phyloP scores from a whole-genome alignment of 78 protist species.

The Dictyostelium firmibasis region DNA sequence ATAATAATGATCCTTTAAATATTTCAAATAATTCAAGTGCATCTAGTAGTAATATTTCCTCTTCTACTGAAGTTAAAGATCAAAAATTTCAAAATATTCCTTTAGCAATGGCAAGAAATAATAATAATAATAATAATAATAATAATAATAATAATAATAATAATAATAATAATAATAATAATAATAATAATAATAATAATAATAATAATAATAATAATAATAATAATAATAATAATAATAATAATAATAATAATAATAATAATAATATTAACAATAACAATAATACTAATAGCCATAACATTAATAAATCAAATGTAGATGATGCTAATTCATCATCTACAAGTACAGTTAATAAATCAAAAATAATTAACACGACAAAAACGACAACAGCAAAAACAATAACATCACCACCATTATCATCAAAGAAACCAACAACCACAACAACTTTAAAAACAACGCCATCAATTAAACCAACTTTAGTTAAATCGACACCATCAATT shows the following conservation, averaged over 20 bases:
- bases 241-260: neutral
- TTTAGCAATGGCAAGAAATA: slow-evolving; percentile 25
- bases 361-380: neutral
- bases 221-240: neutral
- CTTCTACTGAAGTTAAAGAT: neutral
- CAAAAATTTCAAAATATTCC: slow-evolving; percentile 35
- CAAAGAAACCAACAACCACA: neutral
- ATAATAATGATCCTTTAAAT: neutral
- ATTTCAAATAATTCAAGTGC: neutral
- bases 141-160: neutral
- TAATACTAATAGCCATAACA: neutral
- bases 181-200: neutral
- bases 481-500: neutral
- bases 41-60: neutral
- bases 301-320: neutral
- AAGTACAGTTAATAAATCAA: neutral
- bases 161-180: neutral
- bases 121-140: neutral
- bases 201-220: neutral
- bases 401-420: neutral
- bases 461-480: slow-evolving; percentile 3
- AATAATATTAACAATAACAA: neutral
- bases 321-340: neutral
- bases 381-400: neutral
- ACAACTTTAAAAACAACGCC: neutral